A percentile compares a stretch with the other conserved stretches of the same genome.
These are phyloP conservation scores for Kodamaea ohmeri DNA, from an alignment of 1,139 yeast genomes.

Conservation along the genomic window DNA sequence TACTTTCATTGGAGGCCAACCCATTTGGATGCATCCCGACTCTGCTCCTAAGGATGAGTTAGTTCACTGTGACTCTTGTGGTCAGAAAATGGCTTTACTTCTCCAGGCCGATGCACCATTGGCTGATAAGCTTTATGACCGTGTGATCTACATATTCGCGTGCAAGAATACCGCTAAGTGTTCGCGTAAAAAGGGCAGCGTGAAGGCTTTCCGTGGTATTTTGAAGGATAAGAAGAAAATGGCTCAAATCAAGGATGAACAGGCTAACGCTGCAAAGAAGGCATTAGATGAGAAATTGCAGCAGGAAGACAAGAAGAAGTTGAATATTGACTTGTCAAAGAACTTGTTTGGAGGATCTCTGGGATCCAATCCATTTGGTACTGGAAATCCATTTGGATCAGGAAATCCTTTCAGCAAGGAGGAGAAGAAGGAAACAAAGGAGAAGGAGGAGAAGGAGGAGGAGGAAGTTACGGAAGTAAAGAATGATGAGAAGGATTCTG, in stretches of 20 bases:
- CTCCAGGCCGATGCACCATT: conserved; percentile 80
- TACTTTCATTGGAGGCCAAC: conserved; percentile 77
- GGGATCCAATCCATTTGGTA: conserved; percentile 13
- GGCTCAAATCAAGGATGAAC: conserved; percentile 36
- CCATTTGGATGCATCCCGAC: conserved; percentile 53
- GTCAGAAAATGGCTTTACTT: conserved; percentile 58
- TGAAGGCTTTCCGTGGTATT: conserved; percentile 75
- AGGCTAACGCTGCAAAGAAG: conserved; percentile 32
- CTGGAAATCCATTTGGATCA: conserved; percentile 8
- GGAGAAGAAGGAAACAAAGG: conserved; percentile 10
- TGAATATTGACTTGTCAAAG: conserved; percentile 43
- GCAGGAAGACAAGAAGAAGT: conserved; percentile 23
- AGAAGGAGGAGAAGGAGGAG: conserved; percentile 6
- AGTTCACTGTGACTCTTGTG: conserved; percentile 65
- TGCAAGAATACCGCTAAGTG: conserved; percentile 62
- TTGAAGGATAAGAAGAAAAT: conserved; percentile 54
- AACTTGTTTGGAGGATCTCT: conserved; percentile 38
- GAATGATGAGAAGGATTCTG: not conserved
- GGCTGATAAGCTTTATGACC: conserved; percentile 68
- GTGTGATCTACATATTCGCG: conserved; percentile 75
- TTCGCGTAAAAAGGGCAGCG: conserved; percentile 62
- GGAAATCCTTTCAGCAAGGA: conserved; percentile 1
- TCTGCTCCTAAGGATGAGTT: conserved; percentile 54
- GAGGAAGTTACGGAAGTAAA: conserved; percentile 5
- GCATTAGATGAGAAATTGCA: conserved; percentile 23